phyloP scores from a whole-genome alignment of 2,329 filamentous ascomycete genomes.

The Fusarium sororula region DNA sequence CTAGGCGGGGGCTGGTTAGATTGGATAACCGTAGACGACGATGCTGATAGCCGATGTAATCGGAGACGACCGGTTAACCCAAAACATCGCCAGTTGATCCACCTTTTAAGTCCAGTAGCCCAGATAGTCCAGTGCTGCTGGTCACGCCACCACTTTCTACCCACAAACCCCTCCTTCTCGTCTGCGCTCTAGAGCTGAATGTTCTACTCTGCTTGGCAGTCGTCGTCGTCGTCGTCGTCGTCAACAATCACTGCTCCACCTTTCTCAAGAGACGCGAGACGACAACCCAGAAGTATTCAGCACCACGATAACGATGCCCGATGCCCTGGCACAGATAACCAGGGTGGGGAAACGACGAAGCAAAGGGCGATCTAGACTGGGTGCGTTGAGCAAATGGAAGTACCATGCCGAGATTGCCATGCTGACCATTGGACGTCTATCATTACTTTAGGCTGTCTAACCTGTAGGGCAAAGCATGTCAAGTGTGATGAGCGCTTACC shows the following conservation, averaged over 20 bases:
- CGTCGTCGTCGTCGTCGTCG: neutral
- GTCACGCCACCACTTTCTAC: neutral
- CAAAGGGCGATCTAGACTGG: neutral
- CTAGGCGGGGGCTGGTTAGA: neutral
- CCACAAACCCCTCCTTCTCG: neutral
- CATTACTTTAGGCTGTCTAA: neutral
- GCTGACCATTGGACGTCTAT: neutral
- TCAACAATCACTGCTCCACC: neutral
- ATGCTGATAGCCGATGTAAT: neutral
- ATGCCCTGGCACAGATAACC: neutral
- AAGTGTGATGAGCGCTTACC: neutral
- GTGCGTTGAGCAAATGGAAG: neutral
- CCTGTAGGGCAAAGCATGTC: neutral
- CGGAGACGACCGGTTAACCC: neutral
- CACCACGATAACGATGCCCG: neutral
- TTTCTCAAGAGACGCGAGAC: neutral
- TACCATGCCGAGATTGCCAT: neutral
- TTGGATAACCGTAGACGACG: neutral
- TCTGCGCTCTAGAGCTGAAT: neutral
- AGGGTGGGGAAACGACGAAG: neutral
- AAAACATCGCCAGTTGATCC: neutral
- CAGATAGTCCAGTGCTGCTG: neutral
- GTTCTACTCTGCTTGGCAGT: neutral
- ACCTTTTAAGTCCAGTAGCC: neutral
- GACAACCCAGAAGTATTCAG: neutral